These are phyloP conservation scores for Mycothermus thermophilus DNA, from an alignment of 495 filamentous ascomycete species.

Conservation along the genomic window DNA sequence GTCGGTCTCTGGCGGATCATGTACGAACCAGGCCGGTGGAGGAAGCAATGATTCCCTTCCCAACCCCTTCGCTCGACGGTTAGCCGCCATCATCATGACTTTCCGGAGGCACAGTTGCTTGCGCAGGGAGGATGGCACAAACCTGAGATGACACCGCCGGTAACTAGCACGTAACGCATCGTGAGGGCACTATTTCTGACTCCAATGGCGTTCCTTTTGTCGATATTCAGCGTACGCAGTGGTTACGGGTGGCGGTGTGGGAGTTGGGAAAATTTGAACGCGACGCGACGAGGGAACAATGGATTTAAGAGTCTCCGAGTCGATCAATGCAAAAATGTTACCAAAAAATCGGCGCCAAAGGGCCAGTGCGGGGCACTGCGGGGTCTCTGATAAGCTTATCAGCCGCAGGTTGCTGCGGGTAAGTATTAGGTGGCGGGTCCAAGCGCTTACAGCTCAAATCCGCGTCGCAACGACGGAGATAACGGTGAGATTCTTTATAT, in stretches of 20 bases:
- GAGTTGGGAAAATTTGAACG: constrained; percentile 8
- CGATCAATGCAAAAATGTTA: too few species aligned
- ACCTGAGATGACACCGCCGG: constrained; percentile 13
- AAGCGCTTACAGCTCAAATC: too few species aligned
- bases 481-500: too few species aligned
- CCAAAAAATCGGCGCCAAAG: background rate
- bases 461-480: too few species aligned
- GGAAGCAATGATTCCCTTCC: constrained; percentile 22
- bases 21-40: constrained; percentile 11
- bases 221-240: background rate
- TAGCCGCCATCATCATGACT: background rate
- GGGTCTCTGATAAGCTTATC: too few species aligned
- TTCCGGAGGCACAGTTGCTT: background rate
- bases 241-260: constrained; percentile 5
- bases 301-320: constrained; percentile 1
- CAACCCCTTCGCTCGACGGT: constrained; percentile 11
- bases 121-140: background rate
- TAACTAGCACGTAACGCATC: constrained; percentile 14
- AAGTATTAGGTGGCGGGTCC: too few species aligned
- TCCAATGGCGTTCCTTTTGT: too few species aligned
- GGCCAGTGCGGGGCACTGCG: background rate
- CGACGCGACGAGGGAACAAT: constrained; percentile 5
- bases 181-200: too few species aligned
- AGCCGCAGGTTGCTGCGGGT: too few species aligned
- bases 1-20: too few species aligned